A percentile compares a stretch with the other conserved stretches of the same genome.
Conservation (phyloP, 2,329 filamentous ascomycete species). For the Rhynchosporium secalis region DNA sequence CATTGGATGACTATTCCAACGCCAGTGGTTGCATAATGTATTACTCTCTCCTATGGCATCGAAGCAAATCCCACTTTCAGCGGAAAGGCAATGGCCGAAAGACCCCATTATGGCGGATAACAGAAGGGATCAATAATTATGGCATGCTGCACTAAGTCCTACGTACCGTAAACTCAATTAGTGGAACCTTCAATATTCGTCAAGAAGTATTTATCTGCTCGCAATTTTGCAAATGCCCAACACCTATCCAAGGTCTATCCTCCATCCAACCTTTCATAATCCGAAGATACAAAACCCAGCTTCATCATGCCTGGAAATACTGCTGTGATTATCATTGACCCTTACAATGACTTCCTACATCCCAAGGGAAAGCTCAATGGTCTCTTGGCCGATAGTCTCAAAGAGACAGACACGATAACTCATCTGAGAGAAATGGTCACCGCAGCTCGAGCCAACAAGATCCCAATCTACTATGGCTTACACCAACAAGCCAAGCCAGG, state of each 20-base stretch:
- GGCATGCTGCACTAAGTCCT: slow-evolving; percentile 2
- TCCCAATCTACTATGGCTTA: slow-evolving; percentile 42
- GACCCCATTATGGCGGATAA: background rate
- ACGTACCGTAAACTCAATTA: too few relatives aligned
- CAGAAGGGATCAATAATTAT: background rate
- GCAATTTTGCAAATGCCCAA: background rate
- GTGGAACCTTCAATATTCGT: background rate
- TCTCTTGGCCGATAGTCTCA: slow-evolving; percentile 35
- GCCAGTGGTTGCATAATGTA: background rate
- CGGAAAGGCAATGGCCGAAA: background rate
- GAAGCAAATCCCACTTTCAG: background rate
- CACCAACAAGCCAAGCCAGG: slow-evolving; percentile 37
- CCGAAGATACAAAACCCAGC: too few relatives aligned
- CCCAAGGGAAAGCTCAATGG: slow-evolving; percentile 33
- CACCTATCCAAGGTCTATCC: background rate
- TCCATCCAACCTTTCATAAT: background rate
- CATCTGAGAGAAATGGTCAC: slow-evolving; percentile 35
- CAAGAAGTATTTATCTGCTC: background rate
- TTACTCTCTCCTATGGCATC: background rate
- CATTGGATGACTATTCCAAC: too few relatives aligned
- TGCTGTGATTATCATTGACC: slow-evolving; percentile 35
- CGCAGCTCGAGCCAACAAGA: slow-evolving; percentile 31
- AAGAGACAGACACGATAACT: slow-evolving; percentile 34
- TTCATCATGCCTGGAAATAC: slow-evolving; percentile 19
- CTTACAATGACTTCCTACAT: slow-evolving; percentile 38